Base-by-base conservation (phyloP, 139 green algal genomes). In the Asterochloris erici region DNA sequence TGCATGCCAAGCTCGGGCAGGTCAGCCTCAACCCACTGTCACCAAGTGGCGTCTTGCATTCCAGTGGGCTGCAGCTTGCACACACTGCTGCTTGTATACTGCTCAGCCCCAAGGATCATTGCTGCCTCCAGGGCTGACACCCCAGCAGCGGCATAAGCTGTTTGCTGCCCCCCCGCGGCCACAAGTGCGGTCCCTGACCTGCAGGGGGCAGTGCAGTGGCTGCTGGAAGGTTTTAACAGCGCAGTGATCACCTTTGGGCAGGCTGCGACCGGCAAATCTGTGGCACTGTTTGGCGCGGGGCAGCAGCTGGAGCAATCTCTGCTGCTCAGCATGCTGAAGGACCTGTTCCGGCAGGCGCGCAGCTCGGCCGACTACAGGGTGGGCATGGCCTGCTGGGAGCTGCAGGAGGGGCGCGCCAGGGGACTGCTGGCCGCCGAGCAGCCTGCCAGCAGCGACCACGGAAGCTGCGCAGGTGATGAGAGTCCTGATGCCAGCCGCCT, bases 191-290 rank as follows among this genome's bases (percentile, higher is more conserved):
- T 54, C 38, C 38, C 6, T 54, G 38, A 54, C 38, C 71, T 82
- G 61, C 82, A 86, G 82, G 77, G 68, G 28, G 69, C 61, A 23
- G 38, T 84, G 23, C 0, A 29, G 12, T 87, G 84, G 84, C 12
- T 87, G 10, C 0, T 77, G 17, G 79, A 81, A 16, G 84, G 84
- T 24, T 84, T 87, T 69, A 84, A 82, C 27, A 79, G 79, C 63
- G 61, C 79, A n/a, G 38, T 87, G 0, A 12, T 87, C 23, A 63
- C 84, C 12, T 78, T 78, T 29, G 84, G 84, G 12, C 79, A 87
- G 73, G 54, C 70, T 17, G 79, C 63, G 11, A 79, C 79, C 16
- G 84, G 84, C 29, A 87, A 87, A 29, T 82, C 84, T 0, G 15
- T 60, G 23, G 54, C 79, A 28, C 71, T 87, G 38, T 79, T 87